Evolutionary conservation across 2,329 filamentous ascomycete genomes (phyloP), one percentile per base, ranked within the genome.

Genomic region (Phaeophleospora eucalypticola): DNA sequence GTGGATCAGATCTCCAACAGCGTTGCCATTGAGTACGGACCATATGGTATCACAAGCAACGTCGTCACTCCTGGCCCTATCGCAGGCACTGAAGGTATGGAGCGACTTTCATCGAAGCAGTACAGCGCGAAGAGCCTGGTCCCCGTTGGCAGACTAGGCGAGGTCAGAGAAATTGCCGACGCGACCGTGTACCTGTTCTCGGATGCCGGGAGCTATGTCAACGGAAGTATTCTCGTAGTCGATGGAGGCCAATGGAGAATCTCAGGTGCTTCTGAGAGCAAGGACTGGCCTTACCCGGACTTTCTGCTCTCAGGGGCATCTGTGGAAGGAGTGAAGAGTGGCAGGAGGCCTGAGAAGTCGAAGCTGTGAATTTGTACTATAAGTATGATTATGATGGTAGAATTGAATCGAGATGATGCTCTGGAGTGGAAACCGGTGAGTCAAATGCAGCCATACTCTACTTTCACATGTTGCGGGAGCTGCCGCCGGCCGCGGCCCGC

Each of bases 31-130:
- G 93, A 98, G 68, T 93, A 93, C 64, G 91, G 91, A 0, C 93
- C 93, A 0, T 79, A 81, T 36, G 93, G 93, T 12, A 72, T 97
- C 24, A 90, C 87, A 1, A 87, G 85, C 45, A 98, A 98, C 64
- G 82, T 93, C 45, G 86, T 98, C 57, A 82, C 89, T 0, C 93
- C 91, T 0, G 93, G 93, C 1, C 87, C 86, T 0, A 95, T 98
- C 57, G 81, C 74, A 1, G 85, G 81, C 19, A 97, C 93, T 0
- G 93, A 97, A 53, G 74, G 74, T 17, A 71, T 77, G 62, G 68
- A 69, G 41, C 59, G 74, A 12, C 52, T 77, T 32, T 62, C 68
- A 3, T 68, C 64, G 45, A 45, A 2, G 60, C 60, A 6, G 55
- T 57, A 20, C 61, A 63, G 51, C 29, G 67, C 62, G 45, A 56